Evolutionary conservation across 169 alveolate genomes (phyloP), one percentile per base, ranked within the genome.

Genomic region (Perkinsus marinus): DNA sequence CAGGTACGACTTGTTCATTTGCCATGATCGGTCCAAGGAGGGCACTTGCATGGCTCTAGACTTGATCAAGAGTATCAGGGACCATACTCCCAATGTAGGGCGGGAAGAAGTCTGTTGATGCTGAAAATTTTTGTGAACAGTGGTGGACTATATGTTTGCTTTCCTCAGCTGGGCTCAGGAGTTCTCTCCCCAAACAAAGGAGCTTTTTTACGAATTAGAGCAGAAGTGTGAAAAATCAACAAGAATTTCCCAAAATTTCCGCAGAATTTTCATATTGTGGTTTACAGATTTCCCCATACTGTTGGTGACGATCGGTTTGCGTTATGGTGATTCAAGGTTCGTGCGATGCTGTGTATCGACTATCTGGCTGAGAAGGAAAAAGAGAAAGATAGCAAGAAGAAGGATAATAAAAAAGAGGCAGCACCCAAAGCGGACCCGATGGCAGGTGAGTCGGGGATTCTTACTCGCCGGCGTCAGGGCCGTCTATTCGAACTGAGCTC

Each of bases 1-100:
- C 79, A 57, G 79, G 79, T 57, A 91, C 47, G 94, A 93, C 91
- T 57, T 93, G 92, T 91, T 30, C 92, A 39, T 91, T 38, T 38
- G 68, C 16, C 92, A 91, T 90, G 92, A 91, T 46, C 91, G 91
- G 22, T 39, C 69, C 10, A 90, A 90, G 34, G 43, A 39, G 26
- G 43, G 79, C 43, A 26, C 41, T 16, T 43, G 34, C 39, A 39
- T 90, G 39, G 91, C 91, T 26, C 57, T 90, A 39, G 79, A 90
- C 6, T 43, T 90, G 69, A 39, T 57, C 39, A 43, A 90, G 0
- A 39, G 79, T 6, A 43, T 90, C 91, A 39, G 91, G 36, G 57
- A 90, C 36, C 57, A 37, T 69, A 90, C 91, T 16, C 93, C 92
- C 39, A 93, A 93, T 39, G 90, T 93, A 90, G 89, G 90, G 91